Base-by-base conservation (phyloP, 169 alveolate species). In the Hepatocystis sp. region DNA sequence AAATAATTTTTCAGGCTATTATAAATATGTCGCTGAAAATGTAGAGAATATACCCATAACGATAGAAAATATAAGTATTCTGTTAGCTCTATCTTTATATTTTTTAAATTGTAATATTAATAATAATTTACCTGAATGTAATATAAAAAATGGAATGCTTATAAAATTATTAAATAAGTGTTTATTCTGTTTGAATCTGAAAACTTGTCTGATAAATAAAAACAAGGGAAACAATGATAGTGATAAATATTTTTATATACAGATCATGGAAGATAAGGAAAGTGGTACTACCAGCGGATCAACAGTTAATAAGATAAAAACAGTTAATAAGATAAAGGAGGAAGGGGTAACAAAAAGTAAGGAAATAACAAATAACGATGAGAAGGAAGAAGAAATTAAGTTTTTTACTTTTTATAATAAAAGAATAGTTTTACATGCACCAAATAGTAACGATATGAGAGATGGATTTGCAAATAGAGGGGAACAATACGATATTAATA, bases 1-100 rank as follows among this genome's bases (percentile, higher is more conserved):
- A 17, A 58, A 71, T n/a, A 71, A 58, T 42, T 71, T 56, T 71
- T 52, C 55, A 71, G 86, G 58, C 23, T 71, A 71, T 61, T 71
- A 36, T 34, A 71, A 71, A 34, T 71, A 71, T 34, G 30, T 71
- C 34, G 27, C 53, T 2, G 86, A 71, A 30, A 56, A 51, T 4
- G 30, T 71, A 11, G 58, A 71, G 27, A 34, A 7, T 11, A 71
- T 71, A 11, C 86, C 86, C 2, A 71, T 71, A 56, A 71, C 55
- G 3, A 71, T 44, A 2, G 58, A 71, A 56, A 71, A 71, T 40
- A 71, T 71, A 39, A 61, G 58, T 10, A 61, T 71, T 30, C 44
- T 71, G 49, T 40, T 71, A 17, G 76, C 86, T 5, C 13, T 71
- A 36, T 58, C 86, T 28, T 71, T 71, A 39, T 56, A 71, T 28